phyloP scores from a whole-genome alignment of 148 eudicot genomes.

The Agrostemma githago region DNA sequence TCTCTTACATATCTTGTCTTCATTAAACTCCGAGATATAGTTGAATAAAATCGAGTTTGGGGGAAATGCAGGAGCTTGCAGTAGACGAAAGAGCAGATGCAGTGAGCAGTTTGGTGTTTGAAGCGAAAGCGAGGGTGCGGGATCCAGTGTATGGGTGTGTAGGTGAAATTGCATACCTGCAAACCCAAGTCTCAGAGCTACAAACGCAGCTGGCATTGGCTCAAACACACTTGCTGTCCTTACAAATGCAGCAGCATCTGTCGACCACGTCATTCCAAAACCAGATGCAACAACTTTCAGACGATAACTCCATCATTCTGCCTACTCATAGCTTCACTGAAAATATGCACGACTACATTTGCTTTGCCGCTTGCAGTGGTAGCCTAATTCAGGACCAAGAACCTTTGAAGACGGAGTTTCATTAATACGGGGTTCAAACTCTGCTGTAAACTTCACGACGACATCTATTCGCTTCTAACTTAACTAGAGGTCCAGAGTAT shows the following conservation, averaged over 20 bases:
- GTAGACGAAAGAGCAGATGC: conserved; percentile 72
- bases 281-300: conserved; percentile 19
- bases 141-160: conserved; percentile 96
- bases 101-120: conserved; percentile 82
- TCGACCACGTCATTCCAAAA: conserved; percentile 14
- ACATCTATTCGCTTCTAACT: too few relatives aligned
- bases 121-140: conserved; percentile 70
- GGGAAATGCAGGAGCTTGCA: conserved; percentile 56
- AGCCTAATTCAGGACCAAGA: conserved; percentile 45
- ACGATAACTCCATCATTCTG: conserved; percentile 40
- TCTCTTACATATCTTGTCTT: too few relatives aligned
- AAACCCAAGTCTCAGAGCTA: conserved; percentile 69
- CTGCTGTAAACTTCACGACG: too few relatives aligned
- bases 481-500: too few relatives aligned
- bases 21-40: too few relatives aligned
- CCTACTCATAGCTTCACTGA: conserved; percentile 28
- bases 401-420: conserved; percentile 63
- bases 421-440: conserved; percentile 44
- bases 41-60: not conserved
- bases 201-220: conserved; percentile 86
- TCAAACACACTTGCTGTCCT: conserved; percentile 71
- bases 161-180: conserved; percentile 78
- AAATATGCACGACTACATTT: conserved; percentile 44
- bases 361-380: conserved; percentile 39
- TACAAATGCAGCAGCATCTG: conserved; percentile 68